Percentiles rank a stretch among this genome's conserved stretches.
These are phyloP conservation scores for Thinopyrum obtusiflorum DNA, from an alignment of 202 grass and related monocot species.

Conservation along the genomic window DNA sequence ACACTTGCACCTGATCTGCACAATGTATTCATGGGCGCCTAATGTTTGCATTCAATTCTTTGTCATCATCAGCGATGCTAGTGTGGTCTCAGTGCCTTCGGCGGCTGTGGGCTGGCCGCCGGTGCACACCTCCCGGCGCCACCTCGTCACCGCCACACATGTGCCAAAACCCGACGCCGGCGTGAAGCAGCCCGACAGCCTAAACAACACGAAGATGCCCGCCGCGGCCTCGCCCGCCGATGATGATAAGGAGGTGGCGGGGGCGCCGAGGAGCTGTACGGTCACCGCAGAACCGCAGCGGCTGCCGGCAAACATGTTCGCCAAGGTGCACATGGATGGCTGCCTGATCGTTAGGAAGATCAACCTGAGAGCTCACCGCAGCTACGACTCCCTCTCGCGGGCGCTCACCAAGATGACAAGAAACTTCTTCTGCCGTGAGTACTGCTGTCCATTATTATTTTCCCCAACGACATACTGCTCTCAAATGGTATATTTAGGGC, in stretches of 20 bases:
- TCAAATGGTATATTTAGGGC: no score
- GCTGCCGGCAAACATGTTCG: constrained; percentile 46
- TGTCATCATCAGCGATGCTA: background rate
- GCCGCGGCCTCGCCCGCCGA: background rate
- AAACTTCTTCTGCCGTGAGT: constrained; percentile 72
- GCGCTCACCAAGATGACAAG: constrained; percentile 62
- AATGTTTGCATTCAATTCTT: background rate
- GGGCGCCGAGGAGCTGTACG: background rate
- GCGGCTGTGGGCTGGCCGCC: constrained; percentile 68
- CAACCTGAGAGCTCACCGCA: constrained; percentile 59
- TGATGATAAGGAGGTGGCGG: background rate
- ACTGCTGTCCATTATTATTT: background rate
- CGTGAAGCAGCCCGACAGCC: background rate
- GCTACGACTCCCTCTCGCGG: constrained; percentile 56
- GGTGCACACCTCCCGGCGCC: constrained; percentile 46
- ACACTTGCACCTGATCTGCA: background rate
- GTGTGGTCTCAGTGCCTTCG: background rate
- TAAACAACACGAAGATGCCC: background rate
- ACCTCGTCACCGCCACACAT: constrained; percentile 36
- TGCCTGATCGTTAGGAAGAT: constrained; percentile 71
- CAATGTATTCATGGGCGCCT: background rate
- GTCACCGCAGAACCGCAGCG: background rate
- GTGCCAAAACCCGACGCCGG: background rate
- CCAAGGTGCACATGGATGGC: constrained; percentile 92
- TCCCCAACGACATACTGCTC: no score